Base-by-base conservation (phyloP, 2,329 filamentous ascomycete species). In the Curvularia verruculosa region DNA sequence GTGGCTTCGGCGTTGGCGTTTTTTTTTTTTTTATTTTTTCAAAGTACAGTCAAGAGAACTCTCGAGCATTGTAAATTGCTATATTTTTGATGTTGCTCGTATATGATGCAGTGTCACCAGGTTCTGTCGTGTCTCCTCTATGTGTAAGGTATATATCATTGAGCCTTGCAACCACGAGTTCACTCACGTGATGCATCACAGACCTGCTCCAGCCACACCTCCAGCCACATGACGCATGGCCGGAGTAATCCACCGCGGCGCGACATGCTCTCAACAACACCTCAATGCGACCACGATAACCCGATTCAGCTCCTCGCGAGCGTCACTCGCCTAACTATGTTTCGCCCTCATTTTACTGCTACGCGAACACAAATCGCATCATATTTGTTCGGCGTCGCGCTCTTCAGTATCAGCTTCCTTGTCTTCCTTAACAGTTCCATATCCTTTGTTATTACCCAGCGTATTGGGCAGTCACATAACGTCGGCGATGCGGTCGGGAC, bases 331-430 rank as follows among this genome's bases (percentile, higher is more conserved):
- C 49, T 68, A 43, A 46, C 43, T 49, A 76, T 76, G 74, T 69
- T 77, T 63, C 71, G 72, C 59, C 70, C 77, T 49, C 61, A 66
- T 51, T 84, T 88, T 68, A 87, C 84, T 24, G 85, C 84, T n/a
- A 82, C 81, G 19, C 78, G 79, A 61, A 72, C 80, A 2, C 86
- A 88, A 70, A 81, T 84, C 28, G 75, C 84, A 55, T 89, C 90
- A 28, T 96, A 96, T 75, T 86, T 96, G 34, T 83, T 92, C 63
- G 89, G 88, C 72, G 89, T 95, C 70, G 90, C 89, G 59, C 86
- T 96, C 67, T 94, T 94, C 81, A 91, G 88, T 76, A 95, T 96
- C 71, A 89, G 89, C 52, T 95, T 95, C 79, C 88, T 96, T 64
- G 91, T 96, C 69, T 96, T 96, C 78, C 85, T 96, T 61, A 95